Evolutionary conservation across 1,139 yeast genomes (phyloP), one percentile per base, ranked within the genome.

Genomic region (Geotrichum candidum): DNA sequence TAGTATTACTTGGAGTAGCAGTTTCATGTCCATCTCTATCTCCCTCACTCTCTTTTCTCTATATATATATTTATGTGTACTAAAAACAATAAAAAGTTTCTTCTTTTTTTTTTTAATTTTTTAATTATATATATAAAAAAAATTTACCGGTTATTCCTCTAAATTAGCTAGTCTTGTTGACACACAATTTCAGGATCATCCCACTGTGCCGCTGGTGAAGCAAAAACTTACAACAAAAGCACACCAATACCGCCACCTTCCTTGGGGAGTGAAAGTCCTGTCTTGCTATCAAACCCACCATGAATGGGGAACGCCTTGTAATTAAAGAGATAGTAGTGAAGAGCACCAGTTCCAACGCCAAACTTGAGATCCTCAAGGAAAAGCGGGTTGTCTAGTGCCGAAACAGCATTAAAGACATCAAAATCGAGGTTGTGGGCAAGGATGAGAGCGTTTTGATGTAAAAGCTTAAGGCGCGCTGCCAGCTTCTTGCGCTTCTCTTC

Each of bases 351-450:
- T 54, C 99, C 99, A 57, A 85, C 84, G 29, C 97, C 97, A 74
- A 95, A 94, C 73, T 90, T 90, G 75, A 90, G 81, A 58, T 88
- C 86, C 51, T 89, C 87, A 68, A 94, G 78, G 76, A 94, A 90
- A 64, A 86, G 77, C 10, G 91, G 83, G 73, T 94, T 95, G 72
- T 94, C 99, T 76, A 92, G 96, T 13, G 91, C 81, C 0, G 97
- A 86, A 65, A 94, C 80, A 18, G 97, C 96, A 73, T 94, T 94
- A 81, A 92, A 90, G 2, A 95, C 98, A 73, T 94, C 99, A 69
- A 89, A 90, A 53, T 81, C 80, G 75, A 65, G 77, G 29, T 70
- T 67, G 73, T 88, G 88, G 50, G 96, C 86, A 51, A 90, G 77
- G 62, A 92, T 82, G 64, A 94, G 82, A 0, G 96, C 94, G 69